A percentile compares a stretch with the other conserved stretches of the same genome.
phyloP scores from a whole-genome alignment of 768 basidiomycete genomes.

The Lactifluus rugatus region DNA sequence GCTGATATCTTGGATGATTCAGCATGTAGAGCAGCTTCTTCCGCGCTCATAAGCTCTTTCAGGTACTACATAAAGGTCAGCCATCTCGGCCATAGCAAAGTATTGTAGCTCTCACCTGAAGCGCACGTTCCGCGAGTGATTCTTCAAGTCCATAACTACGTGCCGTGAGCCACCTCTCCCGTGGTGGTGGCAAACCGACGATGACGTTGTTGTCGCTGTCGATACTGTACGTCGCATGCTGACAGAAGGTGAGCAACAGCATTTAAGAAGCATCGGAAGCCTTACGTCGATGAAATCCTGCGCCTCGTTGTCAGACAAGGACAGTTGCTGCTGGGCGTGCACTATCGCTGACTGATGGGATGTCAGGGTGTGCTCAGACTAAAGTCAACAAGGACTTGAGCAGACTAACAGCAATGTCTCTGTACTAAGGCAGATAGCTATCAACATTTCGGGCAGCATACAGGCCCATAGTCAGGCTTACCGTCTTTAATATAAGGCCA shows the following conservation, averaged over 20 bases:
- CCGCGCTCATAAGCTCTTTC: conserved; percentile 11
- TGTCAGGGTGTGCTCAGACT: not conserved
- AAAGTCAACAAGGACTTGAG: not conserved
- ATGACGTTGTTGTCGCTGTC: conserved; percentile 17
- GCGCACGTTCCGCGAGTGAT: conserved; percentile 13
- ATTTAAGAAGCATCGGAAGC: not conserved
- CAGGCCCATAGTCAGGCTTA: not conserved
- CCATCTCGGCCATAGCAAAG: not conserved
- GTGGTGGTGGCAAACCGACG: conserved; percentile 12
- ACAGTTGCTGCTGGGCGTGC: conserved; percentile 16
- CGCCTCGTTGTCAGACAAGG: conserved; percentile 13
- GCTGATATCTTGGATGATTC: not conserved
- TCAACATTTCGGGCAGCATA: not conserved
- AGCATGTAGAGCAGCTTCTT: conserved; percentile 7
- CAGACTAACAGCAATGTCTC: conserved; percentile 15
- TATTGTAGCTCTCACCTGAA: conserved; percentile 2
- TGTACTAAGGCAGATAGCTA: conserved; percentile 4
- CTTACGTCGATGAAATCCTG: conserved; percentile 20
- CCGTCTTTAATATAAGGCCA: conserved; percentile 14
- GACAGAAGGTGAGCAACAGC: not conserved
- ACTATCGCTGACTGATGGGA: conserved; percentile 11
- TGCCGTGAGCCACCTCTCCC: conserved; percentile 15
- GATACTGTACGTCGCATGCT: conserved; percentile 18
- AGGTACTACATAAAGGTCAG: not conserved
- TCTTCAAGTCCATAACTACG: conserved; percentile 17